Base-by-base conservation (phyloP, 176 grass and related monocot genomes). In the Hordeum marinum region DNA sequence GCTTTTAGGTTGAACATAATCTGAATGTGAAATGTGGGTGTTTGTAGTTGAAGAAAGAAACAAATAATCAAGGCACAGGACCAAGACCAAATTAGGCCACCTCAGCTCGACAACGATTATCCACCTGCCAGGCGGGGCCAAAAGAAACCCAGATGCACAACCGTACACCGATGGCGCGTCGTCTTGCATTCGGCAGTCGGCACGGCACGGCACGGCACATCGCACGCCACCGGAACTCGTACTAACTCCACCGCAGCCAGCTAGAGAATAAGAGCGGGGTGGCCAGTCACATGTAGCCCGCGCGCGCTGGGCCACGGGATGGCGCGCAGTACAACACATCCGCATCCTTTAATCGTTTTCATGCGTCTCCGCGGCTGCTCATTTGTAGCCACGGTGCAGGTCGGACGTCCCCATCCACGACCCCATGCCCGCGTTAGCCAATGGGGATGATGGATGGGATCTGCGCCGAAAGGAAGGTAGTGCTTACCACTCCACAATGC, bases 61-160 rank as follows among this genome's bases (percentile, higher is more conserved):
- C 11, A 2, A 25, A 1, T 29, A 29, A 29, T 29, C 7, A 27
- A 26, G 15, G 14, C n/a, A 34, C n/a, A 34, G 27, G 34, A 43
- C 37, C 31, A 61, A 29, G 63, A 60, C 76, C 73, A 42, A 20
- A 11, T 27, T 14, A 23, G 2, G 78, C 39, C 83, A 86, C 24
- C 79, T 72, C 83, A 27, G 0, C 13, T 63, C 21, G 88, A 86
- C 64, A 73, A 15, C 84, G 88, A 82, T 62, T 45, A 76, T 32
- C 83, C 72, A 85, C 78, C 78, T 29, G 77, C 61, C 76, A 89
- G 5, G 41, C 71, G 31, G 23, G 54, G 18, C 83, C 78, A 25
- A 86, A 50, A 50, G 6, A 48, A 48, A 71, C 64, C 83, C 58
- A 81, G 65, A 35, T 64, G 11, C 88, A 86, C 73, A 57, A 65